Base-by-base conservation (phyloP, 495 filamentous ascomycete genomes). In the Talaromyces borbonicus region DNA sequence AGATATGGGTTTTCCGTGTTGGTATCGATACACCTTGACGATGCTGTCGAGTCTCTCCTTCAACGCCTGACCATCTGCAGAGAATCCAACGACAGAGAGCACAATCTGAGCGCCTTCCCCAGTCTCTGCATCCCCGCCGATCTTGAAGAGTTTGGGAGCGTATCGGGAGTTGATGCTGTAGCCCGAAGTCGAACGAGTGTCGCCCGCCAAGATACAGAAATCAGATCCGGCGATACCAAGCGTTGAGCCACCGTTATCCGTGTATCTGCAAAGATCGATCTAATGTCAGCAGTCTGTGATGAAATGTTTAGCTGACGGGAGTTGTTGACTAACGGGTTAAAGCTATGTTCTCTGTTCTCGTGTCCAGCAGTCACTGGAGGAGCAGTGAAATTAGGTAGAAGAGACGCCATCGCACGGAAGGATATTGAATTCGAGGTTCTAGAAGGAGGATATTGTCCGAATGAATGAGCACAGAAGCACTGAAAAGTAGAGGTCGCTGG, bases 81-180 rank as follows among this genome's bases (percentile, higher is more conserved):
- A 86, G 60, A 96, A 98, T 25, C 92, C 92, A 27, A 95, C 90
- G 1, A 96, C 92, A 8, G 88, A 92, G 22, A 98, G 75, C 8
- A 95, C 73, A 47, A 98, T 85, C 24, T 81, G 81, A 44, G 86
- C 83, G 49, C 85, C 85, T 27, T 84, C 78, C 54, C 90, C 86
- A 41, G 83, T 81, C 35, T 87, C 81, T 42, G 84, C 87, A 45
- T 88, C 85, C 42, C 86, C 87, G 27, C 93, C 92, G 56, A 98
- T 94, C 67, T 84, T 87, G 79, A 93, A 97, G 30, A 98, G 83
- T 65, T 98, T 98, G 26, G 89, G 90, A 27, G 84, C 76, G 69
- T 84, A 88, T 42, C 92, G 84, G 22, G 89, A 87, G 73, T 97
- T 95, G 78, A 98, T 98, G 74, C 84, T 97, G 79, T 97, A 98